Conservation (phyloP, 2,329 filamentous ascomycete genomes). For the Neoscytalidium dimidiatum region DNA sequence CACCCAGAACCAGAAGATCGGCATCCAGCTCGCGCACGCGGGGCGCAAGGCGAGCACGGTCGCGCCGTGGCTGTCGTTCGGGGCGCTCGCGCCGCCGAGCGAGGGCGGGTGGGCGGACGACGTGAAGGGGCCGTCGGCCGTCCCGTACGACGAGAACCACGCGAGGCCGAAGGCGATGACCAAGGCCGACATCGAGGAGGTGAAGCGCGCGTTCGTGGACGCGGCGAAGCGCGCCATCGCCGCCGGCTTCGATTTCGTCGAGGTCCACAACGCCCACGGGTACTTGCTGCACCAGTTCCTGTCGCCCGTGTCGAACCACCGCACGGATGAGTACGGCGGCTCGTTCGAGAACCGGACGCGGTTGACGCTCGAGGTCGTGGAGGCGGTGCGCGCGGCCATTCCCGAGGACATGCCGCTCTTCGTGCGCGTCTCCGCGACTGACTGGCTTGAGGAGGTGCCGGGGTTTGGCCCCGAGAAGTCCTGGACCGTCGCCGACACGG, state of each 20-base stretch:
- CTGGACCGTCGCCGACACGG: slow-evolving; percentile 68
- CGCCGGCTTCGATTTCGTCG: slow-evolving; percentile 75
- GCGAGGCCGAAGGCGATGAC: slow-evolving; percentile 69
- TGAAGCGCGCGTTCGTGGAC: slow-evolving; percentile 64
- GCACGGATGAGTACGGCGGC: slow-evolving; percentile 69
- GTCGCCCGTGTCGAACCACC: slow-evolving; percentile 66
- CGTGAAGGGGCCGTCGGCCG: slow-evolving; percentile 59
- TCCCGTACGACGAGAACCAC: slow-evolving; percentile 63
- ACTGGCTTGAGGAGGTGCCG: slow-evolving; percentile 67
- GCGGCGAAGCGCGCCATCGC: slow-evolving; percentile 56
- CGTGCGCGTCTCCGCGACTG: slow-evolving; percentile 71
- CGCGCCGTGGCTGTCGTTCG: slow-evolving; percentile 63
- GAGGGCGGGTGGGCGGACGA: slow-evolving; percentile 54
- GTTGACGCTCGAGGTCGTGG: slow-evolving; percentile 67
- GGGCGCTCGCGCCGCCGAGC: slow-evolving; percentile 56
- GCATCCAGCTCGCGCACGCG: slow-evolving; percentile 80
- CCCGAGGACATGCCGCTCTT: slow-evolving; percentile 71
- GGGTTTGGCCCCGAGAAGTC: slow-evolving; percentile 50
- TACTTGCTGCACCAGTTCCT: slow-evolving; percentile 74
- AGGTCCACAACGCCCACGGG: slow-evolving; percentile 79
- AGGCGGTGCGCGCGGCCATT: slow-evolving; percentile 63
- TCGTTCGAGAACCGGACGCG: slow-evolving; percentile 72
- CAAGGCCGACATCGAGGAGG: slow-evolving; percentile 63
- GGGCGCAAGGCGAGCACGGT: slow-evolving; percentile 65
- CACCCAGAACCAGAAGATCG: slow-evolving; percentile 74